Conservation (phyloP, 2,329 filamentous ascomycete genomes). For the Epichloe bromicola region DNA sequence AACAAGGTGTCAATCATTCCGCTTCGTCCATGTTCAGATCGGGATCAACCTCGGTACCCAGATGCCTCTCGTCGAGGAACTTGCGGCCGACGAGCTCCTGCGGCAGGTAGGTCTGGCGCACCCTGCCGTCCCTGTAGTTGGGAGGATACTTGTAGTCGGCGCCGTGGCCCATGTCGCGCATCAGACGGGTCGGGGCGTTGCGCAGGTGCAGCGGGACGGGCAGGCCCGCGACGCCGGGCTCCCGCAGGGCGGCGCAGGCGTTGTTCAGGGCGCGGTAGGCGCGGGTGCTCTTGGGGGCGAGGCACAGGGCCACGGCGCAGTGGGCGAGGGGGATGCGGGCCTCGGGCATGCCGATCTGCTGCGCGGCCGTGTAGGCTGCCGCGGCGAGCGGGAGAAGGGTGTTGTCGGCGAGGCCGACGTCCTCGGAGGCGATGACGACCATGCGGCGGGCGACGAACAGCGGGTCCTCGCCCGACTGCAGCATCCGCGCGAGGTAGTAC, state of each 20-base stretch:
- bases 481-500: constrained; percentile 93
- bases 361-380: constrained; percentile 71
- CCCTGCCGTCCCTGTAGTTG: constrained; percentile 68
- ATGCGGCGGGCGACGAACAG: constrained; percentile 85
- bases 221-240: constrained; percentile 70
- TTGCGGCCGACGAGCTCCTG: constrained; percentile 53
- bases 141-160: constrained; percentile 95
- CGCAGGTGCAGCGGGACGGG: constrained; percentile 78
- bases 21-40: constrained; percentile 36
- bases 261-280: constrained; percentile 74
- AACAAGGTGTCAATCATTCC: neutral
- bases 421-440: constrained; percentile 89
- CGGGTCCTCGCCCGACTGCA: constrained; percentile 87
- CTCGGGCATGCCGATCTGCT: constrained; percentile 92
- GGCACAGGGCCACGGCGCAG: constrained; percentile 64
- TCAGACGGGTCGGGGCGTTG: constrained; percentile 82
- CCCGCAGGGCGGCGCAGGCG: constrained; percentile 63
- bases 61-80: constrained; percentile 69
- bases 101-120: constrained; percentile 84
- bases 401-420: constrained; percentile 83
- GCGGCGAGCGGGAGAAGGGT: constrained; percentile 72
- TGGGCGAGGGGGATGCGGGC: constrained; percentile 87
- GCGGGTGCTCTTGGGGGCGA: constrained; percentile 76
- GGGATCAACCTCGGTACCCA: constrained; percentile 67
- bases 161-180: constrained; percentile 87